Percentiles rank a stretch among this genome's conserved stretches.
phyloP scores from a whole-genome alignment of 176 grass and related monocot genomes.

The Canna indica region DNA sequence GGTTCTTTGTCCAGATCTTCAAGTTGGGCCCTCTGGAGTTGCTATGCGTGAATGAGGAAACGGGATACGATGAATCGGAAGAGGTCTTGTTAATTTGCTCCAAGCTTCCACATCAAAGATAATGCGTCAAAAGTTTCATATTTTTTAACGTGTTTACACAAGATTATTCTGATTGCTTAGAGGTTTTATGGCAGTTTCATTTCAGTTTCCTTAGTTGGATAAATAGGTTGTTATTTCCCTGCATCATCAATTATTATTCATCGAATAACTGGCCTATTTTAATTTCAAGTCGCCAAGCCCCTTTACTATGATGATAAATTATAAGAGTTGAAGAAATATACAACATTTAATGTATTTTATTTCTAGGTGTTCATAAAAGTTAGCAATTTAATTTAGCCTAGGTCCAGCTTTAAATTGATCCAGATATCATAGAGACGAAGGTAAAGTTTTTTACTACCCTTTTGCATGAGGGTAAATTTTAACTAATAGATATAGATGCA shows the following conservation, averaged over 20 bases:
- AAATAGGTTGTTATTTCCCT: too few species aligned
- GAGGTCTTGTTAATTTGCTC: slow-evolving; percentile 41
- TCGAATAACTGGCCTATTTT: too few species aligned
- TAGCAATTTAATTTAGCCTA: background rate
- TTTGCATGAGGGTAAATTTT: too few species aligned
- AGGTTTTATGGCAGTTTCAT: background rate
- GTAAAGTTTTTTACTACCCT: background rate
- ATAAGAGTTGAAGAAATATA: too few species aligned
- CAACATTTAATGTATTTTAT: too few species aligned
- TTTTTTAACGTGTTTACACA: background rate
- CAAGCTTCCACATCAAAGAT: background rate
- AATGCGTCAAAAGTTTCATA: background rate
- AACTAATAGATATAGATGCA: too few species aligned
- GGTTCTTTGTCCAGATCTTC: slow-evolving; percentile 53
- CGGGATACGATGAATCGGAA: slow-evolving; percentile 32
- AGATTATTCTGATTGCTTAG: background rate
- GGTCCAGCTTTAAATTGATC: background rate
- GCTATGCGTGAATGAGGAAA: slow-evolving; percentile 58
- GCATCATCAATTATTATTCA: too few species aligned
- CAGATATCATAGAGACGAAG: background rate
- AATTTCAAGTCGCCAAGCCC: too few species aligned
- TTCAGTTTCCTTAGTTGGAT: too few species aligned
- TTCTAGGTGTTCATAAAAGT: background rate
- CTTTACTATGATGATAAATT: too few species aligned
- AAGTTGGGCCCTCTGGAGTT: slow-evolving; percentile 44